These are phyloP conservation scores for Lavandula angustifolia DNA, from an alignment of 257 asterid species.

Conservation along the genomic window DNA sequence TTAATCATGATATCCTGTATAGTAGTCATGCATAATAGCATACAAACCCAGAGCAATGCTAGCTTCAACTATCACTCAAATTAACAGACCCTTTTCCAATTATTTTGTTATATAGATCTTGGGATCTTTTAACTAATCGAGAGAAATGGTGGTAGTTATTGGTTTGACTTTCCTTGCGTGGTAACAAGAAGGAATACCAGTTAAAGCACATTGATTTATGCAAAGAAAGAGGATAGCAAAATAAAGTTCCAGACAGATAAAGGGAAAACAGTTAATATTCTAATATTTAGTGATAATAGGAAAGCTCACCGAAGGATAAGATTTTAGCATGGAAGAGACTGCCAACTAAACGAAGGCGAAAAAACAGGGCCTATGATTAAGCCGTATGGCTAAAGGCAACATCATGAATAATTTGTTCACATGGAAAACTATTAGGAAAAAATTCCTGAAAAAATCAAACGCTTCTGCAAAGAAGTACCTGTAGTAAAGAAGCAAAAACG, in stretches of 20 bases:
- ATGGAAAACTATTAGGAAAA: constrained; percentile 91
- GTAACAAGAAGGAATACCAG: neutral
- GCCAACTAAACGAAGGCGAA: constrained; percentile 87
- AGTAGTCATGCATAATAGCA: constrained; percentile 1
- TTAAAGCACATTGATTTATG: constrained; percentile 14
- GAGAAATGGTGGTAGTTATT: constrained; percentile 5
- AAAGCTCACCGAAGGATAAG: constrained; percentile 95
- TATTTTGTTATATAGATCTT: constrained; percentile 3
- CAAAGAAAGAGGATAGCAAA: neutral
- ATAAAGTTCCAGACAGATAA: constrained; percentile 17
- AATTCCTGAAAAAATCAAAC: constrained; percentile 89
- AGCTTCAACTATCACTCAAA: constrained; percentile 17
- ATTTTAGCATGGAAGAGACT: constrained; percentile 84
- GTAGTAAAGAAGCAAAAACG: constrained; percentile 37
- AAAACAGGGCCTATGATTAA: constrained; percentile 88
- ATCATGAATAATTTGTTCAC: constrained; percentile 88
- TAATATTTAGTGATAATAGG: constrained; percentile 26
- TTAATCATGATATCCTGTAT: constrained; percentile 20
- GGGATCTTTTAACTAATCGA: neutral
- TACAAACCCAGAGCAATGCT: constrained; percentile 12
- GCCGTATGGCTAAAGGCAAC: constrained; percentile 86
- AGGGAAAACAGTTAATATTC: constrained; percentile 8
- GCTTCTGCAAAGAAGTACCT: constrained; percentile 99
- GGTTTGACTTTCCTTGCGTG: neutral
- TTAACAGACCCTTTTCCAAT: constrained; percentile 5